Base-by-base conservation (phyloP, 371 early-diverging fungal genomes). In the Mycotypha africana region DNA sequence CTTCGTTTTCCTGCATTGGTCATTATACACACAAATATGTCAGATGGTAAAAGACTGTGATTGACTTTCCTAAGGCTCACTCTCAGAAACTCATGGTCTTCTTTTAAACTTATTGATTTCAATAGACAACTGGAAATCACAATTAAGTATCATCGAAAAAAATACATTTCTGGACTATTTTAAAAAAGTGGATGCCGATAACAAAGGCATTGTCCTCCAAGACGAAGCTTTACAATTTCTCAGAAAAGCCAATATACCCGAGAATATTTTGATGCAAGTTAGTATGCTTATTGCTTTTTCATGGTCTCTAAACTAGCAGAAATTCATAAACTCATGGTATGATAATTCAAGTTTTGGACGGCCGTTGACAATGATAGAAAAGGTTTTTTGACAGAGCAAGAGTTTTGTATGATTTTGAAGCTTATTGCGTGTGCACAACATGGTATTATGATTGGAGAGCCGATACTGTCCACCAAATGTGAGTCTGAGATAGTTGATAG, bases 261-360 rank as follows among this genome's bases (percentile, higher is more conserved):
- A 73, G 15, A 69, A 74, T 10, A 67, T 76, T 10, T 62, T 95
- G 9, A 71, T 76, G 26, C 79, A 88, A 77, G 89, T 83, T 75
- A 47, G n/a, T n/a, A n/a, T n/a, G n/a, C n/a, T n/a, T n/a, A n/a
- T n/a, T n/a, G n/a, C n/a, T n/a, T n/a, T n/a, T n/a, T n/a, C n/a
- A n/a, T n/a, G n/a, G n/a, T n/a, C n/a, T n/a, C n/a, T n/a, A n/a
- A n/a, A n/a, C n/a, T n/a, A n/a, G n/a, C n/a, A n/a, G n/a, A n/a
- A n/a, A n/a, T n/a, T n/a, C n/a, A n/a, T n/a, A n/a, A 11, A 24
- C 3, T 23, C 7, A 23, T 21, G 24, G 12, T 2, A 14, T 6
- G 5, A 4, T 62, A n/a, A n/a, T n/a, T n/a, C n/a, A n/a, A 88
- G 82, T 88, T 96, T 39, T 94, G 93, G 95, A 74, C 80, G 39